These are phyloP conservation scores for Hibiscus syriacus DNA, from an alignment of 345 rosid genomes.

Conservation along the genomic window DNA sequence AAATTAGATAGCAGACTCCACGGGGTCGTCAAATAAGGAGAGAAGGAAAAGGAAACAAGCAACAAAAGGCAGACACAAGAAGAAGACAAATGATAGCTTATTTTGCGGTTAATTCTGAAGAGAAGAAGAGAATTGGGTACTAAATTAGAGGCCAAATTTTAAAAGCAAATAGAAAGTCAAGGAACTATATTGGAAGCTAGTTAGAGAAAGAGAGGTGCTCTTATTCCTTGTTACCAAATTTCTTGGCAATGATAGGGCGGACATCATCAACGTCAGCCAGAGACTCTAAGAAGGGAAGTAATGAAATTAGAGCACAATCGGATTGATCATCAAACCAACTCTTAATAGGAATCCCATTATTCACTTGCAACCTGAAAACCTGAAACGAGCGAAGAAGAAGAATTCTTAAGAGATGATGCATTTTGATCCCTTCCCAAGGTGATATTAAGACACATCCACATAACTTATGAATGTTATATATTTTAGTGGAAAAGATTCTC, in stretches of 20 bases:
- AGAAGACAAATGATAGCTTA: slow-evolving; percentile 23
- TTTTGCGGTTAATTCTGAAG: slow-evolving; percentile 21
- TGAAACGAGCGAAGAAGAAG: slow-evolving; percentile 29
- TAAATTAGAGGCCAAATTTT: slow-evolving; percentile 23
- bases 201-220: slow-evolving; percentile 19
- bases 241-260: slow-evolving; percentile 85
- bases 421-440: too few relatives aligned
- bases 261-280: slow-evolving; percentile 80
- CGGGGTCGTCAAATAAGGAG: slow-evolving; percentile 20
- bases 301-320: slow-evolving; percentile 65
- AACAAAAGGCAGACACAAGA: slow-evolving; percentile 26
- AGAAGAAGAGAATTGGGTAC: slow-evolving; percentile 12
- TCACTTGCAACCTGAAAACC: slow-evolving; percentile 90
- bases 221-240: slow-evolving; percentile 68
- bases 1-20: slow-evolving; percentile 23
- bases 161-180: slow-evolving; percentile 20
- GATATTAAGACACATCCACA: too few relatives aligned
- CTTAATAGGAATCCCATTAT: slow-evolving; percentile 93
- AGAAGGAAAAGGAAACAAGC: slow-evolving; percentile 18
- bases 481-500: too few relatives aligned
- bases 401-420: slow-evolving; percentile 1
- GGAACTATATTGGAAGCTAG: slow-evolving; percentile 29
- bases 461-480: too few relatives aligned
- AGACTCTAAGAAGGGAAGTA: slow-evolving; percentile 90
- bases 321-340: slow-evolving; percentile 93